Evolutionary conservation across 2,329 filamentous ascomycete genomes (phyloP), one percentile per base, ranked within the genome.

Genomic region (Fusarium brevicatenulatum): DNA sequence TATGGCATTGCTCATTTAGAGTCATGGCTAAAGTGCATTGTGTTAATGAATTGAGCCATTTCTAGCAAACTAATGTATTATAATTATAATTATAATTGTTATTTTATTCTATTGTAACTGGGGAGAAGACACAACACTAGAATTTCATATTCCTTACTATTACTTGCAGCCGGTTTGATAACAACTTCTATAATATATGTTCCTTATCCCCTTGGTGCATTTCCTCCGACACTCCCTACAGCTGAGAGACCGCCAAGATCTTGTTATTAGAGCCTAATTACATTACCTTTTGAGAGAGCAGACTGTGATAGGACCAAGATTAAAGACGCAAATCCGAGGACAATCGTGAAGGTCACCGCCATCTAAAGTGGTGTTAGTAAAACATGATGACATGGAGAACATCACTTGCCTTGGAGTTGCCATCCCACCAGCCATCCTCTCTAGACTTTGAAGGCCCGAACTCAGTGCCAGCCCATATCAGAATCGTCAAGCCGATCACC

Each of bases 161-260:
- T 9, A 8, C 28, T 30, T 30, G 9, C 9, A 30, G 28, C 28
- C 9, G 28, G 28, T 30, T 30, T 30, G 9, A 30, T 30, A 30
- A 30, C 28, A 30, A 30, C 28, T 30, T 30, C 7, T 30, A 30
- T 30, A 9, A 30, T 30, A 7, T 30, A 7, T 30, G 9, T 30
- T 30, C 8, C 28, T 30, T 30, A 9, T 30, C 9, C 7, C 9
- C 28, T 30, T 30, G 9, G 7, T 30, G 7, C 9, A 30, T 30
- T 23, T 18, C 10, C 15, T 9, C 5, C 0, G 15, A 7, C 15
- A 7, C 9, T 49, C 12, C 3, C 10, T 12, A 18, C 4, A 32
- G 10, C 10, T 23, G 1, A 32, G 3, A 18, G 10, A 4, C 2
- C 7, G 1, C 4, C 15, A n/a, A 2, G 9, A n/a, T 7, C 4